These are phyloP conservation scores for Aspergillus haitiensis DNA, from an alignment of 495 filamentous ascomycete genomes.

Conservation along the genomic window DNA sequence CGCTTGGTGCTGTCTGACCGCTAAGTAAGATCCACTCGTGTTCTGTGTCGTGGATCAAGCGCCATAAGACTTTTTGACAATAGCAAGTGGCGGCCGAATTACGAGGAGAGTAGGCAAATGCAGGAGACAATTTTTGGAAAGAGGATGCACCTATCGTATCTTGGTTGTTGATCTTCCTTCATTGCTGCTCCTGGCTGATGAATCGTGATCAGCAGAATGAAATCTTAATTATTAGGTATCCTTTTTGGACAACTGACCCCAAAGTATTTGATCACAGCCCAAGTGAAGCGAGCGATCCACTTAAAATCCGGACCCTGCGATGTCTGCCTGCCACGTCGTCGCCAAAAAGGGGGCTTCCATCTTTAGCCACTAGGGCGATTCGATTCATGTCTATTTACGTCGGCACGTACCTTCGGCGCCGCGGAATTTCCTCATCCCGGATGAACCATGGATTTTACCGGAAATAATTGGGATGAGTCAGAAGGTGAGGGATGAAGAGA, in stretches of 20 bases:
- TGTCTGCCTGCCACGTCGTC: conserved; percentile 30
- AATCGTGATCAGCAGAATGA: neutral
- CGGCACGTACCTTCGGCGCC: neutral
- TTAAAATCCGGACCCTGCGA: conserved; percentile 15
- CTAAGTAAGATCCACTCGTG: conserved; percentile 23
- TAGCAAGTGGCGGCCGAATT: conserved; percentile 7
- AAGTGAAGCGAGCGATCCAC: conserved; percentile 28
- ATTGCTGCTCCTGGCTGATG: conserved; percentile 1
- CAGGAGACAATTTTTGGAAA: conserved; percentile 12
- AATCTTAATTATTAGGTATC: conserved; percentile 4
- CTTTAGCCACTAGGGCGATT: conserved; percentile 21
- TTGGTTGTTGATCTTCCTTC: conserved; percentile 1
- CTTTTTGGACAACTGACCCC: conserved; percentile 2
- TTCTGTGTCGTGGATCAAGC: conserved; percentile 19
- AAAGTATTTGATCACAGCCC: conserved; percentile 3
- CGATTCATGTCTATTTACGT: conserved; percentile 13
- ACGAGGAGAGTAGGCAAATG: neutral
- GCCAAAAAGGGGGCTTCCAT: conserved; percentile 16
- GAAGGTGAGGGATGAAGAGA: conserved; percentile 2
- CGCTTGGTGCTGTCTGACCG: conserved; percentile 31
- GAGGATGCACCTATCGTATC: neutral
- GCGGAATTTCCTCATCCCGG: conserved; percentile 3
- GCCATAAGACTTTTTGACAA: conserved; percentile 1
- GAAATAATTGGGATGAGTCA: conserved; percentile 12
- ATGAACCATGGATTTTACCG: conserved; percentile 7